Base-by-base conservation (phyloP, 805 yeast genomes). In the Tetrapisispora nanseiensis region DNA sequence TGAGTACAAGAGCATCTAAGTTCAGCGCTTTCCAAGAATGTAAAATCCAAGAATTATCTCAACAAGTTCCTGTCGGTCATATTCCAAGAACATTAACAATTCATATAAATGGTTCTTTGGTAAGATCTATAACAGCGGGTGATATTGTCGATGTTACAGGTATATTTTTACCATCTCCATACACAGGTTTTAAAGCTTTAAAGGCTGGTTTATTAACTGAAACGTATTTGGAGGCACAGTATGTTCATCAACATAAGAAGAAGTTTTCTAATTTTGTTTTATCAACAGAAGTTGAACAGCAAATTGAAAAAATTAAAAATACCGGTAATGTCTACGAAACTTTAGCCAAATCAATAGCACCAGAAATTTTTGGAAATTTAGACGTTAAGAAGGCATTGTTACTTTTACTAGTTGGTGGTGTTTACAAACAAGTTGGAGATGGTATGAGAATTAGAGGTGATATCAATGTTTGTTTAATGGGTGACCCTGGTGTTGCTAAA, bases 401-500 rank as follows among this genome's bases (percentile, higher is more conserved):
- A 33, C 65, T 92, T 45, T 70, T 92, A 47, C 70, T 92, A 35
- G 86, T 92, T 50, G 96, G 98, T 40, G 98, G 98, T 56, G 97
- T 89, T 34, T 84, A 95, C 38, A 92, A 92, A 61, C 85, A 80
- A 56, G 78, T 90, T 53, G 95, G 95, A 35, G 98, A 92, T 66
- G 99, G 99, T 51, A 79, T 92, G 86, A 79, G 82, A 57, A 92
- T 92, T 56, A 80, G 99, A 70, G 98, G 98, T 56, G 98, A 92
- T 61, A 85, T 92, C 52, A 92, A 92, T 58, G 76, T 92, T 42
- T 82, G 97, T 67, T 72, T 92, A 40, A 90, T 92, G 97, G 98
- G 98, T 54, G 98, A 92, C 59, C 98, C 98, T 33, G 98, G 98
- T 71, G 98, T 92, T 42, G 98, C 98, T 57, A 92, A 92, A 66